phyloP scores from a whole-genome alignment of 768 basidiomycete genomes.

The Trametes cingulata region DNA sequence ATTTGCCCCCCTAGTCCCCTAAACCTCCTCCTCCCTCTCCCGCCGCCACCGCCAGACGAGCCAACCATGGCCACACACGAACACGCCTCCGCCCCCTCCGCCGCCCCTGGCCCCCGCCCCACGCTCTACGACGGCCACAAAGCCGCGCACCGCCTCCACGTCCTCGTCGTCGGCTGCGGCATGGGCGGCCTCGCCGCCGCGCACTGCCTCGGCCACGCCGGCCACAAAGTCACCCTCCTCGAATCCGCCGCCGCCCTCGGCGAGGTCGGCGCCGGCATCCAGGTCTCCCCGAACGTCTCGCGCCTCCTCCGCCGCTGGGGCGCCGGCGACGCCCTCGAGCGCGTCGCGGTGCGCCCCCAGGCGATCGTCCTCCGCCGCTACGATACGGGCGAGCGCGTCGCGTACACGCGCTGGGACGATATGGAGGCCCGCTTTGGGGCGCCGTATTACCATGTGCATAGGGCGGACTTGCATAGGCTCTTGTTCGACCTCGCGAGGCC shows the following conservation, averaged over 20 bases:
- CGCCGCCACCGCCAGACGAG: no score
- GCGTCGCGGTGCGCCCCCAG: constrained; percentile 38
- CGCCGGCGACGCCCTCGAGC: constrained; percentile 32
- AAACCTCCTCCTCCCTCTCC: neutral
- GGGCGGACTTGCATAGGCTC: constrained; percentile 44
- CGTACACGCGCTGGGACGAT: constrained; percentile 38
- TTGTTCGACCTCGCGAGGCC: constrained; percentile 38
- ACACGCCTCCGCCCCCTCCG: constrained; percentile 14
- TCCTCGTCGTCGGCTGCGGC: constrained; percentile 44
- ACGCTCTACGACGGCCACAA: constrained; percentile 33
- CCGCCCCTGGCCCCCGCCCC: constrained; percentile 21
- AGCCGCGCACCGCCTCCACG: constrained; percentile 36
- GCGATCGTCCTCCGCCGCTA: constrained; percentile 42
- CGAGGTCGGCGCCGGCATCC: constrained; percentile 46
- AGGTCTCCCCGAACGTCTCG: constrained; percentile 43
- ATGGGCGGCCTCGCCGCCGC: constrained; percentile 44
- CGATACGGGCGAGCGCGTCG: constrained; percentile 38
- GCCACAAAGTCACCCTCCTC: constrained; percentile 41
- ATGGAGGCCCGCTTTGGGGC: constrained; percentile 37
- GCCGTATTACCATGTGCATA: constrained; percentile 45
- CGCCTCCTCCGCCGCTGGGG: constrained; percentile 43
- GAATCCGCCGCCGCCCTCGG: constrained; percentile 40
- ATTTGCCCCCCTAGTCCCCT: neutral
- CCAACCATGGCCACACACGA: constrained; percentile 10
- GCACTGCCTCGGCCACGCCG: constrained; percentile 40